phyloP scores from a whole-genome alignment of 2,329 filamentous ascomycete species.

The Aspergillus sp. region DNA sequence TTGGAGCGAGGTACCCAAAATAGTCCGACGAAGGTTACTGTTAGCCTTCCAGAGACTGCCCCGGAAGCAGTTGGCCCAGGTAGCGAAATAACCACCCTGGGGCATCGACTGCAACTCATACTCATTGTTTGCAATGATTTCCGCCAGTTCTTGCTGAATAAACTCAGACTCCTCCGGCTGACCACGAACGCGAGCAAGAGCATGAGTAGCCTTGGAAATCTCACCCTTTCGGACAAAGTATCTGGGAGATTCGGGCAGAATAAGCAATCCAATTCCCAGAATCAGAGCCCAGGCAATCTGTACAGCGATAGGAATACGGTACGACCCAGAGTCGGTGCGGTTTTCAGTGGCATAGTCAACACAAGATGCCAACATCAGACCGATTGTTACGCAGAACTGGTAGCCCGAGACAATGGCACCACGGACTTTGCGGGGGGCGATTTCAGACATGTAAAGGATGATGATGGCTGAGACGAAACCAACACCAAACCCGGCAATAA shows the following conservation, averaged over 20 bases:
- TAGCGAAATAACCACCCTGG: slow-evolving; percentile 58
- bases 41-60: slow-evolving; percentile 50
- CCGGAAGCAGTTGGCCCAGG: slow-evolving; percentile 64
- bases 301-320: slow-evolving; percentile 75
- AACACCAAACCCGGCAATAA: slow-evolving; percentile 72
- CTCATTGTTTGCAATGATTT: slow-evolving; percentile 85
- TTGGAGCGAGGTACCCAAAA: slow-evolving; percentile 68
- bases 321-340: slow-evolving; percentile 59
- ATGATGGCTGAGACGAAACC: slow-evolving; percentile 77
- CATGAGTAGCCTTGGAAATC: slow-evolving; percentile 58
- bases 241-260: slow-evolving; percentile 80
- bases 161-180: slow-evolving; percentile 68
- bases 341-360: slow-evolving; percentile 69
- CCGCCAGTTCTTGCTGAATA: slow-evolving; percentile 72
- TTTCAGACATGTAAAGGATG: slow-evolving; percentile 85
- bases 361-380: slow-evolving; percentile 68
- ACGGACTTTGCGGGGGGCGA: slow-evolving; percentile 67
- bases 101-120: slow-evolving; percentile 71
- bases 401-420: slow-evolving; percentile 77
- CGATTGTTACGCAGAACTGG: slow-evolving; percentile 79
- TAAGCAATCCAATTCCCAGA: slow-evolving; percentile 64
- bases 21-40: slow-evolving; percentile 60
- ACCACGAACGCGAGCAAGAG: slow-evolving; percentile 66
- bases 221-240: slow-evolving; percentile 77
- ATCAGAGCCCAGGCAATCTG: slow-evolving; percentile 79